Base-by-base conservation (phyloP, 164 flowering plant species). In the Magnolia kwangsiensis region DNA sequence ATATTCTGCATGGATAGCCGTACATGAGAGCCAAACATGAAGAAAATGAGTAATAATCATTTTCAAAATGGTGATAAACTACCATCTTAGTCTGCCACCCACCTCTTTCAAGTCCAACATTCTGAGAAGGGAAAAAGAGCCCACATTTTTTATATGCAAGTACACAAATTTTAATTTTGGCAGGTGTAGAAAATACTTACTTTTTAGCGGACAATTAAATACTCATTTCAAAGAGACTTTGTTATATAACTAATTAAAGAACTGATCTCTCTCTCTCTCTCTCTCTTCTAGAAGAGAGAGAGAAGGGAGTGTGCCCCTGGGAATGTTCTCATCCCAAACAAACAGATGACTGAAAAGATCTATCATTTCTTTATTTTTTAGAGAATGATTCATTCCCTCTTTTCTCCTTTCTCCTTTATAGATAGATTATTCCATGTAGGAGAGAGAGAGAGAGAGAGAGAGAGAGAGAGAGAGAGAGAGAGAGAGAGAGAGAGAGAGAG, bases 311-410 rank as follows among this genome's bases (percentile, higher is more conserved):
- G n/a, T 64, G 67, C 13, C 21, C n/a, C 74, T n/a, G 51, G 74
- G 74, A 58, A 73, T 20, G 71, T 37, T 69, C 45, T 69, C 50
- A 16, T 69, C 11, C 3, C 65, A 63, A 63, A 66, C 69, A 8
- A 66, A 66, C 29, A 69, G 71, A 69, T 69, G 50, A 29, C 71
- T 13, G 29, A 69, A 69, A 27, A 69, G 27, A n/a, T 66, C 69
- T 21, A 66, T 66, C 69, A 66, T 66, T 66, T 66, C 69, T 66
- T 66, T 66, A 66, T 66, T 66, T 66, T 66, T 7, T 20, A 13
- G 69, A 27, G 69, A 66, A 66, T 21, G 69, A 20, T 66, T 66
- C 69, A 23, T 21, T 66, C 37, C 45, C 69, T 27, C 69, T 66
- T 66, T 66, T 66, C 23, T 14, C 37, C 23, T 66, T 58, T 66